These are phyloP conservation scores for Dendrobium catenatum DNA, from an alignment of 106 monocot genomes.

Conservation along the genomic window DNA sequence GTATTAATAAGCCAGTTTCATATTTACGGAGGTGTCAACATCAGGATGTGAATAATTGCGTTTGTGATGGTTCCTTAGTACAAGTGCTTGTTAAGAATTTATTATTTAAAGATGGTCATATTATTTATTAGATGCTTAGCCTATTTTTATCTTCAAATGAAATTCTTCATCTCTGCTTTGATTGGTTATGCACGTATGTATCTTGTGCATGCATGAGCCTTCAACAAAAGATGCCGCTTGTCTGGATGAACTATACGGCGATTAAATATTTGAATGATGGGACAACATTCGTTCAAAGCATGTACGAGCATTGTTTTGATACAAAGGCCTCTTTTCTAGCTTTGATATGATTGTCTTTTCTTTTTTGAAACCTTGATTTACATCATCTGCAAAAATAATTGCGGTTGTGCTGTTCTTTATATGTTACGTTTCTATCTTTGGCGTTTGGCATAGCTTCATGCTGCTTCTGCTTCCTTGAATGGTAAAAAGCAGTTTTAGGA, in stretches of 20 bases:
- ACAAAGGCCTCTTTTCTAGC: not conserved
- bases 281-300: not conserved
- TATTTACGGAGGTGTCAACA: not conserved
- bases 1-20: not conserved
- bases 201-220: not conserved
- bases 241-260: not conserved
- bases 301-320: not conserved
- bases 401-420: not conserved
- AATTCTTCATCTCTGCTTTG: not conserved
- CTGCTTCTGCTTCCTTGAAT: too few relatives aligned
- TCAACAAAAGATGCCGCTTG: not conserved
- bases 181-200: not conserved
- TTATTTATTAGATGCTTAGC: not conserved
- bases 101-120: not conserved
- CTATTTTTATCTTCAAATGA: not conserved
- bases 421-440: too few relatives aligned
- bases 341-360: not conserved
- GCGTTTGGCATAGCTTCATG: too few relatives aligned
- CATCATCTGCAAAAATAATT: not conserved
- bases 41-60: not conserved
- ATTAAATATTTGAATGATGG: not conserved
- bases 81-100: not conserved
- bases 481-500: too few relatives aligned
- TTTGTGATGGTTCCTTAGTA: not conserved
- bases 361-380: not conserved